Evolutionary conservation across 1,284 basidiomycete genomes (phyloP).

Genomic region (Ganoderma boninense): DNA sequence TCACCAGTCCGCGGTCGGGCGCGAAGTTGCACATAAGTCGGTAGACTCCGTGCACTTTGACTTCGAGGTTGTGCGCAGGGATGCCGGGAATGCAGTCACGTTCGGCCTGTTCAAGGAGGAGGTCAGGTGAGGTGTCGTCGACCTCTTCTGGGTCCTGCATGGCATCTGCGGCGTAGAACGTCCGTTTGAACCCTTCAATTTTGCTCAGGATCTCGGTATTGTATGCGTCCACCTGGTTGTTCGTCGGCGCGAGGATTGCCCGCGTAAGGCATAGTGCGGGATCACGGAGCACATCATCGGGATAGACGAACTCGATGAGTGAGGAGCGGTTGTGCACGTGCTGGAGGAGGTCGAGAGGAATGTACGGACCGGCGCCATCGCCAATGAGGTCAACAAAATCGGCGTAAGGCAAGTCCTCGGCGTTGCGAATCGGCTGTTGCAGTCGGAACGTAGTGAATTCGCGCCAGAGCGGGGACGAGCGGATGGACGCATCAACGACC

Average conservation of each 20-base stretch:
- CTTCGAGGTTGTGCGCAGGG: constrained; percentile 40
- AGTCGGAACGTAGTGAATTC: constrained; percentile 40
- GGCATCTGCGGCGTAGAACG: constrained; percentile 42
- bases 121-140: constrained; percentile 31
- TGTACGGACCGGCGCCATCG: constrained; percentile 43
- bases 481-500: constrained; percentile 47
- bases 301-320: constrained; percentile 47
- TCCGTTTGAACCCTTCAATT: constrained; percentile 35
- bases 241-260: constrained; percentile 48
- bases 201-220: constrained; percentile 43
- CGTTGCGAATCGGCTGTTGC: constrained; percentile 46
- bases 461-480: constrained; percentile 45
- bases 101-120: constrained; percentile 40
- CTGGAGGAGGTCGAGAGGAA: constrained; percentile 37
- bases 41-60: constrained; percentile 47
- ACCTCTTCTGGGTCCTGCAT: constrained; percentile 40
- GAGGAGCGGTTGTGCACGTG: constrained; percentile 33
- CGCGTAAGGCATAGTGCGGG: constrained; percentile 41
- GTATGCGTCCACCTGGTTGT: constrained; percentile 46
- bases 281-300: constrained; percentile 39
- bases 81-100: constrained; percentile 40
- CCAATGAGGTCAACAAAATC: constrained; percentile 49
- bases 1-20: constrained; percentile 47
- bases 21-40: constrained; percentile 50
- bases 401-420: constrained; percentile 46